Evolutionary conservation across 2,329 filamentous ascomycete species (phyloP), one percentile per base, ranked within the genome.

Genomic region (Fusarium sp.): DNA sequence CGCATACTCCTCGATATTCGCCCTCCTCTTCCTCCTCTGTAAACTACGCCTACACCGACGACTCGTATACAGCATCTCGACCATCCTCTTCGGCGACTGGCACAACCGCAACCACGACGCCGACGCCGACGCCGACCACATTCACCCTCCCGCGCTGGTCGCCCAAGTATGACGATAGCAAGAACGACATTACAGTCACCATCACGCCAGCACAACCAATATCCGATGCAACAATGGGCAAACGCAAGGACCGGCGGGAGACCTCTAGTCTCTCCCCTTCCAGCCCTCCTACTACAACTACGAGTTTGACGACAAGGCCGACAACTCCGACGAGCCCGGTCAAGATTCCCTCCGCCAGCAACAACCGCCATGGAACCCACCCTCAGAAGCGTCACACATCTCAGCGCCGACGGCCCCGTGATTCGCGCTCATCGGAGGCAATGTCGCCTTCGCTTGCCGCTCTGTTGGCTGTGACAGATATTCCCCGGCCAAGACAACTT

Each of bases 381-480:
- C 67, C 80, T 77, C 71, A 82, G 82, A 70, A 85, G 80, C 77
- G 84, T 42, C 81, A 83, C 61, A 79, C 83, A 67, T 80, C 79
- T 29, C 82, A 85, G 59, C 82, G 82, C 50, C 81, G 81, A 42
- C 75, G 77, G 54, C 80, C 81, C 10, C 83, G 81, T 68, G 85
- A 88, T 63, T 80, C 84, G 2, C 87, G 88, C 78, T 86, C 87
- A 1, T 86, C 88, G 7, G 88, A 90, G 66, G 83, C 85, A 18
- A 84, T 92, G 25, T 88, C 90, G 6, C 86, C 90, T 0, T 91
- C 90, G 0, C 86, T 92, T 31, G 89, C 89, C 7, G 89, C 89
- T 14, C 83, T 92, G 31, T 83, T 92, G 36, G 91, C 91, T 35
- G 84, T 91, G 63, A 92, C 91, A 33, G 88, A 86, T 70, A 92